A percentile compares a stretch with the other conserved stretches of the same genome.
Conservation (phyloP, 2,329 filamentous ascomycete species). For the Beauveria asiatica region DNA sequence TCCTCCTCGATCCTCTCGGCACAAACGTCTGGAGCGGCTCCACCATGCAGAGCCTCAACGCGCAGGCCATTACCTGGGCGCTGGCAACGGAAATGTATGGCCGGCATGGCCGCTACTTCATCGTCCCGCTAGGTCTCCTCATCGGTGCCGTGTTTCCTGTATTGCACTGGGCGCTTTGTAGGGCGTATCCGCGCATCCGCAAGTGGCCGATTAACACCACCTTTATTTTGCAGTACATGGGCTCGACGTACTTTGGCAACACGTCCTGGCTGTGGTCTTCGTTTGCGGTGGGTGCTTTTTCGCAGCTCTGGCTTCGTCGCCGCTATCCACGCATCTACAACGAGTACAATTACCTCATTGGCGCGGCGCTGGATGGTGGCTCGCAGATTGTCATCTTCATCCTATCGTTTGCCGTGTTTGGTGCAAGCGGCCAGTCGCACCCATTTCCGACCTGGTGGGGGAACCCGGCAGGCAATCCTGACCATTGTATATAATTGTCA, state of each 20-base stretch:
- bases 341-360: conserved; percentile 22
- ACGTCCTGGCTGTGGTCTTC: conserved; percentile 26
- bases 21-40: conserved; percentile 40
- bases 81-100: conserved; percentile 36
- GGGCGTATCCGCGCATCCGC: conserved; percentile 17
- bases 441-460: conserved; percentile 18
- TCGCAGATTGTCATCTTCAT: conserved; percentile 21
- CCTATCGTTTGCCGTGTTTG: conserved; percentile 19
- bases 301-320: conserved; percentile 19
- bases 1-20: conserved; percentile 31
- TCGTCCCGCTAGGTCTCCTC: conserved; percentile 31
- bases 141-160: conserved; percentile 35
- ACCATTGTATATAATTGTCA: conserved; percentile 12
- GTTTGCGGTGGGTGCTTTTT: conserved; percentile 25
- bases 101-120: conserved; percentile 26
- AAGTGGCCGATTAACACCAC: conserved; percentile 28
- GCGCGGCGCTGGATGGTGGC: conserved; percentile 21
- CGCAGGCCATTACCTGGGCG: conserved; percentile 21
- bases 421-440: conserved; percentile 15
- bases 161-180: conserved; percentile 22
- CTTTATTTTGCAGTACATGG: conserved; percentile 33
- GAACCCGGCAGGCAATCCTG: conserved; percentile 14
- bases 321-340: conserved; percentile 18
- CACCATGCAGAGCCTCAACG: conserved; percentile 37
- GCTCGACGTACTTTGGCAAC: conserved; percentile 30